Conservation (phyloP, 148 eudicot genomes). For the Persicaria tinctoria region DNA sequence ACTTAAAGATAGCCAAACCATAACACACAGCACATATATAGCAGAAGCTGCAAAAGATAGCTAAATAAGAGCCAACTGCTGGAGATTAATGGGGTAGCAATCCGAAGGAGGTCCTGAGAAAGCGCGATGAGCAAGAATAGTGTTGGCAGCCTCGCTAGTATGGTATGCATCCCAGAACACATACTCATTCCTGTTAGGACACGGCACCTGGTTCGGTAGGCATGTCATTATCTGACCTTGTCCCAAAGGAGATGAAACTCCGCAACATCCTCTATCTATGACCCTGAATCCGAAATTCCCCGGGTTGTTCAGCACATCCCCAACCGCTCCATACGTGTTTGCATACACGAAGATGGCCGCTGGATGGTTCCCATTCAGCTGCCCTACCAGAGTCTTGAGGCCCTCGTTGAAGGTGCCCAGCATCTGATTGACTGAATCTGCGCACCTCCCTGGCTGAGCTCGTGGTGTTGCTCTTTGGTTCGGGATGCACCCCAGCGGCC, state of each 20-base stretch:
- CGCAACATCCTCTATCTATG: slow-evolving; percentile 69
- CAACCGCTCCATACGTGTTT: slow-evolving; percentile 53
- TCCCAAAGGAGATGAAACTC: slow-evolving; percentile 27
- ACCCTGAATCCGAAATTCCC: slow-evolving; percentile 56
- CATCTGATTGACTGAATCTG: slow-evolving; percentile 76
- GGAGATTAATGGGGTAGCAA: slow-evolving; percentile 69
- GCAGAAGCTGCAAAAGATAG: background rate
- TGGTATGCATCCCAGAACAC: slow-evolving; percentile 90
- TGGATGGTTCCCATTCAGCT: slow-evolving; percentile 55
- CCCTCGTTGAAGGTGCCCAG: slow-evolving; percentile 73
- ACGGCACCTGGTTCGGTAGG: slow-evolving; percentile 42
- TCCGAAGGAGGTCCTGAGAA: slow-evolving; percentile 56
- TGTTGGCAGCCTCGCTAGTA: slow-evolving; percentile 65
- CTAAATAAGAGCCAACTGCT: slow-evolving; percentile 55
- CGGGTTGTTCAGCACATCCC: slow-evolving; percentile 74
- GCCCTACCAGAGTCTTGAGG: slow-evolving; percentile 36
- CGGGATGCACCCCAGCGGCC: slow-evolving; percentile 90
- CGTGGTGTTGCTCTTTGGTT: slow-evolving; percentile 62
- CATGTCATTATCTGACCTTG: slow-evolving; percentile 65
- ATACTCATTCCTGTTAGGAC: slow-evolving; percentile 51
- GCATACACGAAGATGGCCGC: slow-evolving; percentile 64
- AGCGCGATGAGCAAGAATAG: slow-evolving; percentile 68
- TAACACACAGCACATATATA: background rate
- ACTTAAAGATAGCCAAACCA: too few relatives aligned
- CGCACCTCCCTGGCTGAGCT: slow-evolving; percentile 62